Conservation (phyloP, 176 grass and related monocot genomes). For the Pontederia crassipes region DNA sequence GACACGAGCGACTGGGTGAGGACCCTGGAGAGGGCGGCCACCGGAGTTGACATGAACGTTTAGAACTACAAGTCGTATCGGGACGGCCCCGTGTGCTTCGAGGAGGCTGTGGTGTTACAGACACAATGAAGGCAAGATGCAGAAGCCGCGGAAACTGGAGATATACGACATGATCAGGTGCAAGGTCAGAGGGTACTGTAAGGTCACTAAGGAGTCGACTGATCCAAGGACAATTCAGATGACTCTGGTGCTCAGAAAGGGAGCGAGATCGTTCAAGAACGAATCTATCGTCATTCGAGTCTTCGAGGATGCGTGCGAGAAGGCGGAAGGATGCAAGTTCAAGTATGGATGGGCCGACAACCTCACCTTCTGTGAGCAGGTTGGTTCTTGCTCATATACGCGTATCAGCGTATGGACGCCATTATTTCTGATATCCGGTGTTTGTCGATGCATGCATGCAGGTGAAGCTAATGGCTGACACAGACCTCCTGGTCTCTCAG, state of each 20-base stretch:
- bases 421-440: too few relatives aligned
- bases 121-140: conserved; percentile 6
- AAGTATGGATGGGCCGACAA: not conserved
- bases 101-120: conserved; percentile 13
- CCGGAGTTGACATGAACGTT: not conserved
- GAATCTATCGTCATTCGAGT: not conserved
- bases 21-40: not conserved
- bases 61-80: not conserved
- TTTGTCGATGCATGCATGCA: too few relatives aligned
- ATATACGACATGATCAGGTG: conserved; percentile 13
- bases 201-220: not conserved
- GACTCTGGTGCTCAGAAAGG: too few relatives aligned
- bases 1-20: not conserved
- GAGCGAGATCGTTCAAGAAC: conserved; percentile 9
- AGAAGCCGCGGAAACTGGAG: not conserved
- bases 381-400: too few relatives aligned
- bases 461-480: too few relatives aligned
- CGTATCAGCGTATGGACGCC: too few relatives aligned
- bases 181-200: conserved; percentile 5
- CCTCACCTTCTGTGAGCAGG: too few relatives aligned
- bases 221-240: not conserved
- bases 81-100: not conserved
- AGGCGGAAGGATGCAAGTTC: conserved; percentile 2
- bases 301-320: conserved; percentile 2
- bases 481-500: too few relatives aligned